Percentiles rank a stretch among this genome's conserved stretches.
Conservation (phyloP, 176 grass and related monocot genomes). For the Urochloa ruziziensis region DNA sequence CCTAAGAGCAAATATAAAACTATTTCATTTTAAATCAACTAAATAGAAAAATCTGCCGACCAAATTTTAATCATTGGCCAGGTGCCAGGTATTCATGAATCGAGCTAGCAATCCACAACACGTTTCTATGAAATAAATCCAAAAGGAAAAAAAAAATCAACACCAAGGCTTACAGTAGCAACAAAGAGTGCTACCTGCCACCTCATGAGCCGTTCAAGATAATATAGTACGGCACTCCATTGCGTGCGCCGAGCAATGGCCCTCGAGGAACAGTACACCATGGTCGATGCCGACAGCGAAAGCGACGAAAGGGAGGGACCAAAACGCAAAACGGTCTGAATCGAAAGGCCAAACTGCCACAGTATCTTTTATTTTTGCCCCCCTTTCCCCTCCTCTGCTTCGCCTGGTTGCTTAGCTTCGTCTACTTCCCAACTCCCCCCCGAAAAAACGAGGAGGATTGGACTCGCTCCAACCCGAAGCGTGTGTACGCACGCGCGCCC, state of each 20-base stretch:
- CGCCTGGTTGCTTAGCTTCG: constrained; percentile 36
- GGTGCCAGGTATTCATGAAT: neutral
- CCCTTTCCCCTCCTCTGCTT: neutral
- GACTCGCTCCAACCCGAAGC: constrained; percentile 28
- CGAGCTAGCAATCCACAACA: neutral
- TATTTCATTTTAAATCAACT: neutral
- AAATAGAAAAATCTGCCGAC: neutral
- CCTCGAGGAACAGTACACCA: neutral
- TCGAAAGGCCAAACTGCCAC: constrained; percentile 7
- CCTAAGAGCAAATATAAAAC: neutral
- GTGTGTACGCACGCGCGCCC: constrained; percentile 1
- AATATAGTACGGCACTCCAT: neutral
- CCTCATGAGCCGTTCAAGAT: neutral
- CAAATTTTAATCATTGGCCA: neutral
- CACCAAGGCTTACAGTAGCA: neutral
- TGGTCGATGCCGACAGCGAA: neutral
- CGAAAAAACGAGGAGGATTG: neutral
- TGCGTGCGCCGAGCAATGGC: constrained; percentile 16
- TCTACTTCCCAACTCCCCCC: constrained; percentile 25
- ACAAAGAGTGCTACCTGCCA: neutral
- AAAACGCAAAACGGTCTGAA: constrained; percentile 16
- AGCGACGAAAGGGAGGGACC: constrained; percentile 13
- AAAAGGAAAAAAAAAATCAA: neutral
- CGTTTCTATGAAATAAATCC: neutral
- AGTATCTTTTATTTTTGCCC: neutral